phyloP scores from a whole-genome alignment of 2,329 filamentous ascomycete genomes.

The Clathrospora elynae region DNA sequence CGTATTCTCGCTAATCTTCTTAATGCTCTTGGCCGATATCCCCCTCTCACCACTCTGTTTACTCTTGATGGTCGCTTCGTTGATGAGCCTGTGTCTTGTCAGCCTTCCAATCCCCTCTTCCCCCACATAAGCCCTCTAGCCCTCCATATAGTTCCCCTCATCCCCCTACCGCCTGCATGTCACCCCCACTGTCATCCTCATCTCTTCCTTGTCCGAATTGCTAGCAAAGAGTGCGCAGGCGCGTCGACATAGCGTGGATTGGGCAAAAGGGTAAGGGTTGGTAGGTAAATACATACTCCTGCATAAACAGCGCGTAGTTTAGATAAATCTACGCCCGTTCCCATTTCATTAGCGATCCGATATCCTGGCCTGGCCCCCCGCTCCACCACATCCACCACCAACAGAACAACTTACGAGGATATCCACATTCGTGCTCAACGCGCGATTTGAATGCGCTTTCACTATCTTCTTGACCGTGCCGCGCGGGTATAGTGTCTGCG shows the following conservation, averaged over 20 bases:
- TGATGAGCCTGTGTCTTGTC: constrained; percentile 66
- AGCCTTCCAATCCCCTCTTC: neutral
- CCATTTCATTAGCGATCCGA: neutral
- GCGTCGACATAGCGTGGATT: too few relatives aligned
- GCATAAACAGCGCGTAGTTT: constrained; percentile 81
- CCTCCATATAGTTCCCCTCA: too few relatives aligned
- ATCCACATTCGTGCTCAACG: constrained; percentile 82
- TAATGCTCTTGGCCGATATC: constrained; percentile 75
- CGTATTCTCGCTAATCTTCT: constrained; percentile 71
- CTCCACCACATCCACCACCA: neutral
- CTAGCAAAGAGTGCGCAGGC: too few relatives aligned
- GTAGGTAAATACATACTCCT: constrained; percentile 56
- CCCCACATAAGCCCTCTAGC: too few relatives aligned
- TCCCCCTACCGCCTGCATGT: too few relatives aligned
- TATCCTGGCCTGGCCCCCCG: neutral
- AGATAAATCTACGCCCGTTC: constrained; percentile 72
- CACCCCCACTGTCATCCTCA: too few relatives aligned
- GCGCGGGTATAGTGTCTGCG: constrained; percentile 78
- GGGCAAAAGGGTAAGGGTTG: neutral
- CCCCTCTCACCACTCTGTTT: constrained; percentile 74
- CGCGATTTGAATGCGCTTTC: constrained; percentile 83
- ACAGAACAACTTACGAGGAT: constrained; percentile 66
- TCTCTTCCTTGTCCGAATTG: too few relatives aligned
- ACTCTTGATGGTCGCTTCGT: constrained; percentile 76
- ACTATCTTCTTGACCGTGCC: constrained; percentile 86